Base-by-base conservation (phyloP, 1,284 basidiomycete species). In the Fistulina hepatica region DNA sequence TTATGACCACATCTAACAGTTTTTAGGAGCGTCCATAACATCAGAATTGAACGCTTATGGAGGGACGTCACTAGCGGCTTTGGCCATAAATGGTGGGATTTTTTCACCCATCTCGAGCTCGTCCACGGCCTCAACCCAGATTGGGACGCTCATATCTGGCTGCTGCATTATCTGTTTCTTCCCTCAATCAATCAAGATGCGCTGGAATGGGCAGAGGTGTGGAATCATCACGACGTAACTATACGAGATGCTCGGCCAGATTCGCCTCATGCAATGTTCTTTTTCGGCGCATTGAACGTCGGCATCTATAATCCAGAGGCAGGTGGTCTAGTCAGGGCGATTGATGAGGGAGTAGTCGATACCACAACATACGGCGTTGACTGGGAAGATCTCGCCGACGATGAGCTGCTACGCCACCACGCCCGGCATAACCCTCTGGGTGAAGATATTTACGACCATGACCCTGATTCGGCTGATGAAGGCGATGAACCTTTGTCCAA, bases 1-100 rank as follows among this genome's bases (percentile, higher is more conserved):
- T 19, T 36, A 20, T 11, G 16, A 32, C 26, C 15, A 5, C 20
- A 27, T n/a, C n/a, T 25, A 10, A 11, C 25, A 5, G 21, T 34
- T 3, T 32, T n/a, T 28, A 54, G 52, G 37, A 59, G 51, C 38
- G 46, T 57, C 4, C 48, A 57, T 25, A 56, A 56, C 24, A 52
- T 48, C 2, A 43, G 49, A 1, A 60, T 63, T 19, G 61, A 64
- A 40, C 42, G 59, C 1, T 46, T 66, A 0, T 65, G 64, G 63
- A 39, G 42, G n/a, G 49, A 55, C 30, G 27, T 54, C 11, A 56
- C 50, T 0, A 19, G 30, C 3, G 47, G 49, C 3, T 47, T 52
- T 24, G 47, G 51, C 2, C 28, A 32, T 11, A 53, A 53, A 31
- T 55, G 54, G 50, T 48, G 50, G 25, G 34, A 21, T 1, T 49